phyloP scores from a whole-genome alignment of 176 grass and related monocot genomes.

The Carex myosuroides region DNA sequence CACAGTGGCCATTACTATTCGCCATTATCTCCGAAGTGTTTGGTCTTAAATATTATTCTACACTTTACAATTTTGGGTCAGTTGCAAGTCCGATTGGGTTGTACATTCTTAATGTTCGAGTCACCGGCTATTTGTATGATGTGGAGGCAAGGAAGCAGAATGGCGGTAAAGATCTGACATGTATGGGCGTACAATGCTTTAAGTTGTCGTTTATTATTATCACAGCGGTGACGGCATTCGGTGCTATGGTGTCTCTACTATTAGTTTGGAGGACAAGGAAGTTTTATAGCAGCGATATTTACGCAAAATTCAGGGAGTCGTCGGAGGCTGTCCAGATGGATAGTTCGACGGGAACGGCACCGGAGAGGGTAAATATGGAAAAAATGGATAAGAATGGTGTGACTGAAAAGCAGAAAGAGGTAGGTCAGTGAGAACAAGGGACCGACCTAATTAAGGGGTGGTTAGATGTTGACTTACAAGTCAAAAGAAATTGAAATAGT shows the following conservation, averaged over 20 bases:
- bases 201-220: slow-evolving; percentile 52
- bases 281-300: slow-evolving; percentile 68
- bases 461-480: slow-evolving; percentile 4
- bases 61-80: slow-evolving; percentile 79
- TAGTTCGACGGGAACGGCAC: not conserved
- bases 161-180: slow-evolving; percentile 10
- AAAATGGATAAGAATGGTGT: slow-evolving; percentile 3
- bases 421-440: not conserved
- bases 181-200: slow-evolving; percentile 52
- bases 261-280: slow-evolving; percentile 66
- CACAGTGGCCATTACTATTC: slow-evolving; percentile 83
- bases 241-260: slow-evolving; percentile 47
- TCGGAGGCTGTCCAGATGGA: not conserved
- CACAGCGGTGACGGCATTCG: slow-evolving; percentile 37
- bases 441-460: not conserved
- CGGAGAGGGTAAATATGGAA: slow-evolving; percentile 5
- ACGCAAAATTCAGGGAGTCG: slow-evolving; percentile 46
- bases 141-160: slow-evolving; percentile 33
- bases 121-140: slow-evolving; percentile 62
- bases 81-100: slow-evolving; percentile 64
- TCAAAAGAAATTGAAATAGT: not conserved
- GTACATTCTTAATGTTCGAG: slow-evolving; percentile 52
- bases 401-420: not conserved
- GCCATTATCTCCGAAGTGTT: slow-evolving; percentile 93
- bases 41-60: slow-evolving; percentile 92